A percentile compares a stretch with the other conserved stretches of the same genome.
Conservation (phyloP, 2,329 filamentous ascomycete species). For the Fusarium euwallaceae region DNA sequence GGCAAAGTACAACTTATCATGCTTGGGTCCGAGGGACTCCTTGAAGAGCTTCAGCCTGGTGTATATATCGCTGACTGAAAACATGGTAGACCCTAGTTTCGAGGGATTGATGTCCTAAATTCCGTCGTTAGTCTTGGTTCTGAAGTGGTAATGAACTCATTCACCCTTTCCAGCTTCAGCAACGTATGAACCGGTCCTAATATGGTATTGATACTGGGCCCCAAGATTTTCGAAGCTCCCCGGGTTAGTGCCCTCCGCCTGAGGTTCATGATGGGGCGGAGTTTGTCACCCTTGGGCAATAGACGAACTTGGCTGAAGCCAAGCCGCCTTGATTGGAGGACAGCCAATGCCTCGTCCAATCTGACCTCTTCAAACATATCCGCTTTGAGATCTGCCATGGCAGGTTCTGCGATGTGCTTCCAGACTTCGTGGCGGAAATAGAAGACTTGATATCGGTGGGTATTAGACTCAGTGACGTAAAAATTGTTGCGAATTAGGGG, state of each 20-base stretch:
- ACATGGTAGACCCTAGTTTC: constrained; percentile 82
- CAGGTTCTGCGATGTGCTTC: constrained; percentile 80
- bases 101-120: constrained; percentile 62
- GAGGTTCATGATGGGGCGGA: constrained; percentile 91
- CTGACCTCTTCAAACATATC: constrained; percentile 85
- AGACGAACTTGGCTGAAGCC: constrained; percentile 85
- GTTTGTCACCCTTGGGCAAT: constrained; percentile 81
- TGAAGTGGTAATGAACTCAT: background rate
- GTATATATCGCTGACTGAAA: constrained; percentile 86
- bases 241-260: constrained; percentile 70
- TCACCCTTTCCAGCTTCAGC: constrained; percentile 82
- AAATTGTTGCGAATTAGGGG: constrained; percentile 90
- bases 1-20: constrained; percentile 79
- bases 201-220: constrained; percentile 60
- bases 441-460: constrained; percentile 84
- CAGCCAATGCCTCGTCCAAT: constrained; percentile 64
- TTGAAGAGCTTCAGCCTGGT: constrained; percentile 79
- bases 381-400: constrained; percentile 74
- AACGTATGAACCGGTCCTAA: constrained; percentile 81
- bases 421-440: constrained; percentile 97
- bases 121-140: constrained; percentile 25
- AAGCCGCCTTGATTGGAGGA: constrained; percentile 73
- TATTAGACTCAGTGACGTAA: constrained; percentile 91
- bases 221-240: constrained; percentile 73
- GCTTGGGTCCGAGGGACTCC: constrained; percentile 54